These are phyloP conservation scores for Viola odorata DNA, from an alignment of 345 rosid species.

Conservation along the genomic window DNA sequence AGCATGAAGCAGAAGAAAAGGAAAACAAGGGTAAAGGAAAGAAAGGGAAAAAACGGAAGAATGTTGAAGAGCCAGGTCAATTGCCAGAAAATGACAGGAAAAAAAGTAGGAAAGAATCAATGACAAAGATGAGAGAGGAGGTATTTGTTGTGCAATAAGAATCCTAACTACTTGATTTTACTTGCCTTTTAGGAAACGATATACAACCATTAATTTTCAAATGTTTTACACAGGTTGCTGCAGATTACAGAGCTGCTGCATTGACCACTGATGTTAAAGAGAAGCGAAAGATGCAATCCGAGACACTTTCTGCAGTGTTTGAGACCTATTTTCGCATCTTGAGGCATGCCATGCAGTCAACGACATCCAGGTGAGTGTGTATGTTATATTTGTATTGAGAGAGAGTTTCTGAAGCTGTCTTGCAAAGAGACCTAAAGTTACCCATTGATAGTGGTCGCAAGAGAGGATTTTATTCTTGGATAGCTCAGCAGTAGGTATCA, in stretches of 20 bases:
- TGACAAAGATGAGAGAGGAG: conserved; percentile 73
- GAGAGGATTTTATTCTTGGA: no score
- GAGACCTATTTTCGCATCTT: conserved; percentile 88
- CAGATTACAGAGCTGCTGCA: conserved; percentile 75
- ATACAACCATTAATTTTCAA: not conserved
- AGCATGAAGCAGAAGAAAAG: conserved; percentile 26
- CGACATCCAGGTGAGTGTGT: conserved; percentile 43
- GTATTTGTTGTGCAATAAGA: conserved; percentile 24
- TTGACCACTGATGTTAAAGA: conserved; percentile 54
- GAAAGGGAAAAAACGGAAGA: conserved; percentile 52
- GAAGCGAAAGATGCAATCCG: conserved; percentile 70
- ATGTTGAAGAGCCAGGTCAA: conserved; percentile 49
- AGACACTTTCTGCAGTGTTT: conserved; percentile 73
- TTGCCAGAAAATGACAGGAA: conserved; percentile 52
- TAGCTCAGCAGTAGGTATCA: no score
- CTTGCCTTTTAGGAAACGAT: not conserved
- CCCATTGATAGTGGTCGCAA: no score
- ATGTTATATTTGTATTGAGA: not conserved
- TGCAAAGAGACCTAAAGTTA: no score
- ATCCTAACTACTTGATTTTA: not conserved
- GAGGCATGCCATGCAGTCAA: conserved; percentile 57
- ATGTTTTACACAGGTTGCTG: conserved; percentile 52
- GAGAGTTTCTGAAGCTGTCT: no score
- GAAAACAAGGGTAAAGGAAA: conserved; percentile 42
- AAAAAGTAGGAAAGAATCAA: conserved; percentile 59